Evolutionary conservation across 2,329 filamentous ascomycete species (phyloP), one percentile per base, ranked within the genome.

Genomic region (Pseudopyricularia javanii): DNA sequence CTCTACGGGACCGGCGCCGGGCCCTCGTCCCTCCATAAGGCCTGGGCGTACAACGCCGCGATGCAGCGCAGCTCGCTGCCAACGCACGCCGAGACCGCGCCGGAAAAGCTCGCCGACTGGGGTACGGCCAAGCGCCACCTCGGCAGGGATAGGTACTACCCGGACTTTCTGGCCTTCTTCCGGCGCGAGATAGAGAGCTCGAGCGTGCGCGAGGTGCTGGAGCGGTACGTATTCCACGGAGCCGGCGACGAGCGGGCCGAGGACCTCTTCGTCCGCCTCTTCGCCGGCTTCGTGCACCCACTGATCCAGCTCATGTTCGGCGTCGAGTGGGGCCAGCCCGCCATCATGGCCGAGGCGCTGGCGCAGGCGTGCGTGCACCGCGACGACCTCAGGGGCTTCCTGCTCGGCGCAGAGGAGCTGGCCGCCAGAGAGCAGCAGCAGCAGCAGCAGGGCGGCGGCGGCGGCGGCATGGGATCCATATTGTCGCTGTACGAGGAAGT

Each of bases 231-330:
- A 0, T 88, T 95, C 62, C 14, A 3, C 17, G 30, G 20, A 17
- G 73, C 76, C 3, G 78, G 77, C 2, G 78, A 83, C 53, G 75
- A 81, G 45, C 69, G 74, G 45, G 82, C 84, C 4, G 79, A 90
- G 37, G 81, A 83, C 56, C 71, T 95, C 72, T 68, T 91, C 3
- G 72, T 74, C 2, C 75, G 89, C 17, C 69, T 91, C 61, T 89
- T 80, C 61, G 77, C 75, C 15, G 83, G 86, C 0, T 76, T 91
- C 56, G 59, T 90, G 2, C 88, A 95, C 62, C 88, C 89, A 2
- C 69, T 93, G 15, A 91, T 95, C 56, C 88, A 95, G 63, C 75
- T 95, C 20, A 86, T 89, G 49, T 95, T 89, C 62, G 90, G 86
- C 4, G 64, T 95, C 34, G 89, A 95, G 63, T 95, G 89, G 70